Percentiles rank a stretch among this genome's conserved stretches.
phyloP scores from a whole-genome alignment of 2,329 filamentous ascomycete species.

The Hawksworthiomyces lignivorus region DNA sequence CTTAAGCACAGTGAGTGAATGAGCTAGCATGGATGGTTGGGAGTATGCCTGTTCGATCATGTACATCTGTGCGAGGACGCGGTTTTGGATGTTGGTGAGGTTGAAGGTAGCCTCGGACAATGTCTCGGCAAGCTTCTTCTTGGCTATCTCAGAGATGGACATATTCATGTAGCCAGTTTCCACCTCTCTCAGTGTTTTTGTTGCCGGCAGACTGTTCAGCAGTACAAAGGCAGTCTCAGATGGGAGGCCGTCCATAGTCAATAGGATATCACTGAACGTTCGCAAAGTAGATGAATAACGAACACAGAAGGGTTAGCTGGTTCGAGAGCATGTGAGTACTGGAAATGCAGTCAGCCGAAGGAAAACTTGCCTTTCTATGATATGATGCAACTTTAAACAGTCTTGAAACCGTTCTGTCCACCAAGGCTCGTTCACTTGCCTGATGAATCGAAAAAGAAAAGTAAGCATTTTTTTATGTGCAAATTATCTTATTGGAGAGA shows the following conservation, averaged over 20 bases:
- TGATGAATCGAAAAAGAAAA: too few species aligned
- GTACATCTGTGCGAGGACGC: too few species aligned
- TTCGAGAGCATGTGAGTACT: too few species aligned
- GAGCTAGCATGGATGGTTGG: background rate
- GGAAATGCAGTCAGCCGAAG: too few species aligned
- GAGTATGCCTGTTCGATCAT: background rate
- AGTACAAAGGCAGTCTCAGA: too few species aligned
- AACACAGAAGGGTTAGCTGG: too few species aligned
- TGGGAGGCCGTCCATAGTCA: background rate
- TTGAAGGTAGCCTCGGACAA: background rate
- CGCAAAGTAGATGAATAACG: too few species aligned
- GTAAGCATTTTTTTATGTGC: too few species aligned
- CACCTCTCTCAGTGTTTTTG: background rate
- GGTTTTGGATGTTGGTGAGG: too few species aligned
- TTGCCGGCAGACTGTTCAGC: too few species aligned
- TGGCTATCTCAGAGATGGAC: background rate
- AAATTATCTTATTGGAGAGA: too few species aligned
- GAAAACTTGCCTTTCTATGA: too few species aligned
- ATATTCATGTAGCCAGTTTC: slow-evolving; percentile 1
- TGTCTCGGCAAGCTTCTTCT: background rate
- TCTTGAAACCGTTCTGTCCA: background rate
- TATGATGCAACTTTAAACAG: background rate
- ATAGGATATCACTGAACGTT: background rate
- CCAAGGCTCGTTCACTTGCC: background rate
- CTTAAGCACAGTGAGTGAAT: background rate